Conservation (phyloP, 2,329 filamentous ascomycete species). For the Parascedosporium putredinis region DNA sequence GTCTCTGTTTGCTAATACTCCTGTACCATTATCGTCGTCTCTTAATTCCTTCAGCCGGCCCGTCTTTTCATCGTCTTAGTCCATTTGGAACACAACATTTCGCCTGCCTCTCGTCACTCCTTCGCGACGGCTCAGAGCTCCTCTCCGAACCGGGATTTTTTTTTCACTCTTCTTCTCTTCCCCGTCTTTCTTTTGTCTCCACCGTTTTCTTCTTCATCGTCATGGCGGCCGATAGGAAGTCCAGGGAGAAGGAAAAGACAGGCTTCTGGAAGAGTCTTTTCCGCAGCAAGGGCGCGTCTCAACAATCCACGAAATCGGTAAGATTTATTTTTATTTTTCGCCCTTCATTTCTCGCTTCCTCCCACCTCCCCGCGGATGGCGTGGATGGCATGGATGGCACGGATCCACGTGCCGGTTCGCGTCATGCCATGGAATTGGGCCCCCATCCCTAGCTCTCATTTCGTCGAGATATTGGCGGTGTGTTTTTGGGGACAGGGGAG, state of each 20-base stretch:
- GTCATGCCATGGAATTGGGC: neutral
- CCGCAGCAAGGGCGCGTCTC: constrained; percentile 30
- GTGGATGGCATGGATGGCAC: neutral
- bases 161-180: neutral
- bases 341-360: constrained; percentile 11
- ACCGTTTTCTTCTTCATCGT: neutral
- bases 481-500: too few relatives aligned
- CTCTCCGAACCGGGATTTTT: too few relatives aligned
- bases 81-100: too few relatives aligned
- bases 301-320: constrained; percentile 25
- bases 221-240: constrained; percentile 7
- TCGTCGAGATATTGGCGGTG: too few relatives aligned
- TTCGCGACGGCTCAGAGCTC: neutral
- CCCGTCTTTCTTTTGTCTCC: neutral
- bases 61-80: neutral
- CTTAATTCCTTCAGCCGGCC: neutral
- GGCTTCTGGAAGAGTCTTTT: constrained; percentile 39
- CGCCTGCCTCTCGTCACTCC: neutral
- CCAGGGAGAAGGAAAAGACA: constrained; percentile 25
- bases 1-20: constrained; percentile 4
- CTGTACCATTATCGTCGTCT: constrained; percentile 4
- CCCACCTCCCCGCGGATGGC: constrained; percentile 4
- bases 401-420: neutral
- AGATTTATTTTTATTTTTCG: constrained; percentile 1
- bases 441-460: too few relatives aligned